Base-by-base conservation (phyloP, 768 basidiomycete genomes). In the Amanita pseudoporphyria region DNA sequence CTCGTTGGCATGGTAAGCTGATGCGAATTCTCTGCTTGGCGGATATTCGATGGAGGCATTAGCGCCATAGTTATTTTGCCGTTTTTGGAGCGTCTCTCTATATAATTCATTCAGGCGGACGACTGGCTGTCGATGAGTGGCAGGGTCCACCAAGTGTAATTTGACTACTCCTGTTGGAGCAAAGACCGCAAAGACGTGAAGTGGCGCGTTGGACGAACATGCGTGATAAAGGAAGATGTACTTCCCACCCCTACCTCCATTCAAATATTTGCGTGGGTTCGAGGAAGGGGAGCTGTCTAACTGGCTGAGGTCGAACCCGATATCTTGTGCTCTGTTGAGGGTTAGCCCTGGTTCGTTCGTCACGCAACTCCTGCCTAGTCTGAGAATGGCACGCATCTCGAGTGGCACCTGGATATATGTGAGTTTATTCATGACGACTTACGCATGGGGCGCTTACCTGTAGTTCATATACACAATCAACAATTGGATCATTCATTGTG, bases 381-480 rank as follows among this genome's bases (percentile, higher is more conserved):
- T 82, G 14, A 98, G 68, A 21, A 98, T 61, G 4, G 82, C 89
- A 30, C 95, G 86, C 49, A 87, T 74, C 41, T 83, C 68, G 14
- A 95, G 76, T 6, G 96, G 90, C 13, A 97, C 74, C 91, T 93
- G 52, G 19, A 36, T 41, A 10, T 44, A 28, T 32, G 49, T 49
- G 37, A 45, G 45, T 38, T 46, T 46, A 46, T 30, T n/a, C 22
- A 26, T 16, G 39, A 36, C n/a, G 9, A 43, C 18, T 19, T 32
- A 31, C 1, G 47, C 30, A 30, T 22, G 30, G 31, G 33, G 16
- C 6, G 50, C 71, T 37, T 55, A 92, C 90, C 76, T 98, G 93
- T 16, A 84, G 73, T 67, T 99, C 96, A 58, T 84, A 99, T 3
- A 96, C 87, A 1, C 91, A 92, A 57, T 97, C 92, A 7, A 97